A percentile compares a stretch with the other conserved stretches of the same genome.
Evolutionary conservation across 345 rosid genomes (phyloP).

Genomic region (Gossypium australe): DNA sequence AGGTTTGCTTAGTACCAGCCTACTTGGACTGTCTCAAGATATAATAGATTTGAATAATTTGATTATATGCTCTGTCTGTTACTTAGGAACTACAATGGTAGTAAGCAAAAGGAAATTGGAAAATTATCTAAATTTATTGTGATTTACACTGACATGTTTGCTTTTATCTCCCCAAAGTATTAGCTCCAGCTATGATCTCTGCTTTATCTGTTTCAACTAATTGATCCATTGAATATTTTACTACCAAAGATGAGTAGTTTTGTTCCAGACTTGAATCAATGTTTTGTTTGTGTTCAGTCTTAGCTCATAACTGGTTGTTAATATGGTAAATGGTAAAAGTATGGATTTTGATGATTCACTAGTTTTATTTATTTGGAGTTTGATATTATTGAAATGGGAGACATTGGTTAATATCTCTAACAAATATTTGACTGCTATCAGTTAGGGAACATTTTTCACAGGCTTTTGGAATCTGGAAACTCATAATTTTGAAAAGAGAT

Average conservation of each 20-base stretch:
- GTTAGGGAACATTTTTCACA: not conserved
- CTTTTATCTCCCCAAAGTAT: not conserved
- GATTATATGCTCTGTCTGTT: not conserved
- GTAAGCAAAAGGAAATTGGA: not conserved
- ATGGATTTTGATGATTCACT: not conserved
- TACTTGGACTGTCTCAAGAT: not conserved
- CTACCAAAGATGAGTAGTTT: constrained; percentile 5
- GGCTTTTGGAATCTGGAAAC: not conserved
- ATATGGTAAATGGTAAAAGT: not conserved
- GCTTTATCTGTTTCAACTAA: not conserved
- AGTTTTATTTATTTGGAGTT: not conserved
- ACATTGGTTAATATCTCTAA: not conserved
- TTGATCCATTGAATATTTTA: not conserved
- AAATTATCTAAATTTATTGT: not conserved
- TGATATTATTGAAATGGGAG: not conserved
- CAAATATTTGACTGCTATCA: not conserved
- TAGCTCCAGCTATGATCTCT: not conserved
- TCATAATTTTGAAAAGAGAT: constrained; percentile 1
- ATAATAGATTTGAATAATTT: not conserved
- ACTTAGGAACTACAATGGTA: not conserved
- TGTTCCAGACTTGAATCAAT: not conserved
- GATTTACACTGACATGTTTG: not conserved
- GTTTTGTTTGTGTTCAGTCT: not conserved
- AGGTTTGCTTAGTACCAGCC: not conserved
- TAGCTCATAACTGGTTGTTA: not conserved